Base-by-base conservation (phyloP, 306 rosid genomes). In the Sphenostylis stenocarpa region DNA sequence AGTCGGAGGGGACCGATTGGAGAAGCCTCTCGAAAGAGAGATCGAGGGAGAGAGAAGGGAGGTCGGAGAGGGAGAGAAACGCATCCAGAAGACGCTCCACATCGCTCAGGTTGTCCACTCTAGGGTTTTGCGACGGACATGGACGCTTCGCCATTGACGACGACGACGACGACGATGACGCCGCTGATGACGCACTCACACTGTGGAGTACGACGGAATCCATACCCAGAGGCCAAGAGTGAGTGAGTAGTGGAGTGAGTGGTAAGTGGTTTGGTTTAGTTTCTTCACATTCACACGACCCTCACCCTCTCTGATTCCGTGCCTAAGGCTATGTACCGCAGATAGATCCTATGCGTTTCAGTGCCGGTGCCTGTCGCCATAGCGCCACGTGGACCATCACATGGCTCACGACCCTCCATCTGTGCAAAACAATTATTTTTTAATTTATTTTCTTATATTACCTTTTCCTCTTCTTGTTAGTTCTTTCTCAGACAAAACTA, bases 131-230 rank as follows among this genome's bases (percentile, higher is more conserved):
- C 5, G 96, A 85, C 1, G 98, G 91, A 67, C 98, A 94, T 4
- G 94, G 96, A 58, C 98, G 90, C 82, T 94, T 94, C 38, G 96
- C 93, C 98, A 90, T 91, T 77, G 96, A 82, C 5, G 88, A 75
- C 3, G 62, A 19, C 31, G 17, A 13, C 0, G 62, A 1, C n/a
- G 88, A 75, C 3, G 62, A 19, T n/a, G 17, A 13, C 0, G 62
- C 2, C n/a, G 70, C 21, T 12, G 87, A 86, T 12, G 87, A 85
- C 3, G 85, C 84, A 83, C 39, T 75, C 4, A 41, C 15, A 51
- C 26, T 19, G 85, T 77, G 89, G 61, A 78, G 75, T 62, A 41
- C 36, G 5, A 83, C 76, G 80, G 89, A 39, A 79, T 87, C 97
- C 97, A 91, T 88, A 15, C 20, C 38, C 15, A 41, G 47, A n/a